Evolutionary conservation across 495 filamentous ascomycete species (phyloP), one percentile per base, ranked within the genome.

Genomic region (Penicillium cinerascens): DNA sequence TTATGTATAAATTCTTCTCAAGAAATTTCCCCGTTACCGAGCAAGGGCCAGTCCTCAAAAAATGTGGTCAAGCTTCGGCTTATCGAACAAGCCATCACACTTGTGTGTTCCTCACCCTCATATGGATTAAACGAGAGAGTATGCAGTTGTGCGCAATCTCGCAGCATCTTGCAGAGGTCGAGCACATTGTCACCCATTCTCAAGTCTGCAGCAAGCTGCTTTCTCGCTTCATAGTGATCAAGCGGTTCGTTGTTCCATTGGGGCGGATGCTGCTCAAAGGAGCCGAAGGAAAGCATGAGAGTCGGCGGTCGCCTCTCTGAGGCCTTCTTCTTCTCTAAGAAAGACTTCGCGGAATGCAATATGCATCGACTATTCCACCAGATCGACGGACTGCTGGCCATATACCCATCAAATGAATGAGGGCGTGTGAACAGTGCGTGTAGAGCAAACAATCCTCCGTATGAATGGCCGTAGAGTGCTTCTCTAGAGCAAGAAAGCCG

Each of bases 131-230:
- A 44, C 64, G 38, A 66, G 65, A 46, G 61, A 65, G 33, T 73
- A 73, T 56, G 75, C 66, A 68, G 62, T 58, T 29, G 36, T 9
- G 25, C 39, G 18, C 46, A 53, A 0, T 36, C 55, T 21, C 27
- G n/a, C 4, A 56, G 25, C 39, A 63, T 23, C 9, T 47, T 46
- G 17, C 29, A 33, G 4, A 63, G 44, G 15, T 42, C 44, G 4
- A 77, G 72, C 43, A 71, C 69, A 42, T 55, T 80, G 2, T 78
- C 73, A 6, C 50, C 65, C 22, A 66, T 66, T 18, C 75, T 69
- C 63, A 74, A 58, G 20, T 61, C 74, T n/a, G 42, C 73, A 6
- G 76, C 73, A 8, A 71, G 71, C 9, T 54, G 60, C 43, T 58
- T 81, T 29, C 78, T 77, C 47, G 52, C 55, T 46, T 72, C 73